Evolutionary conservation across 495 filamentous ascomycete species (phyloP).

Genomic region (Hypoxylon cercidicola): DNA sequence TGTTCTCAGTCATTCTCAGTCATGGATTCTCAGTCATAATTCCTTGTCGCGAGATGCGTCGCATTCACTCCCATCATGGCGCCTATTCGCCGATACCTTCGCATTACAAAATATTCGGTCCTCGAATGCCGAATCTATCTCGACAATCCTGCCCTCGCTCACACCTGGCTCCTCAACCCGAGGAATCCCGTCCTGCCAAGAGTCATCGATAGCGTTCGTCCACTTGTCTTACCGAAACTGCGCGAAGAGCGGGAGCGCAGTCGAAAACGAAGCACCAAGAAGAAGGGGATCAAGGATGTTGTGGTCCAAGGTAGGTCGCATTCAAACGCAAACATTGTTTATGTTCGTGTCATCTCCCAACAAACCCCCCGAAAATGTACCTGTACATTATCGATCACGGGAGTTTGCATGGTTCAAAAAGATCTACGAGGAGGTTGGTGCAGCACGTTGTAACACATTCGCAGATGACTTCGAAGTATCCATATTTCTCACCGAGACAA

Average conservation of each 20-base stretch:
- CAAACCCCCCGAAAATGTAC: conserved; percentile 10
- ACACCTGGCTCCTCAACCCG: conserved; percentile 82
- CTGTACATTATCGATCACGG: conserved; percentile 32
- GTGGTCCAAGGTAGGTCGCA: conserved; percentile 74
- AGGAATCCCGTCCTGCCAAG: conserved; percentile 78
- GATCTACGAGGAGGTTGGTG: conserved; percentile 27
- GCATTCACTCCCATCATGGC: conserved; percentile 66
- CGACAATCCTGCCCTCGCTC: conserved; percentile 81
- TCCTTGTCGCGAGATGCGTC: conserved; percentile 28
- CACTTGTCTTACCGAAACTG: conserved; percentile 87
- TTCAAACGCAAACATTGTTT: conserved; percentile 9
- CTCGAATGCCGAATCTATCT: conserved; percentile 96
- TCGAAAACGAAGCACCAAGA: conserved; percentile 67
- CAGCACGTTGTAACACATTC: conserved; percentile 36
- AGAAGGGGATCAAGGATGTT: conserved; percentile 86
- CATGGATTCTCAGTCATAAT: too few relatives aligned
- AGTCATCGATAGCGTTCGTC: conserved; percentile 83
- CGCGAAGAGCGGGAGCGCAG: conserved; percentile 84
- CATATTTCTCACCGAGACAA: conserved; percentile 89
- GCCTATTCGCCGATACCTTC: conserved; percentile 82
- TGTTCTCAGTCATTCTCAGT: neutral
- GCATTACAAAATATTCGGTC: conserved; percentile 88
- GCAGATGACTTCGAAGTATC: conserved; percentile 94
- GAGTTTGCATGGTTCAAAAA: conserved; percentile 15
- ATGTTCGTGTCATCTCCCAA: neutral